Conservation (phyloP, 257 asterid genomes). For the Ilex asprella region DNA sequence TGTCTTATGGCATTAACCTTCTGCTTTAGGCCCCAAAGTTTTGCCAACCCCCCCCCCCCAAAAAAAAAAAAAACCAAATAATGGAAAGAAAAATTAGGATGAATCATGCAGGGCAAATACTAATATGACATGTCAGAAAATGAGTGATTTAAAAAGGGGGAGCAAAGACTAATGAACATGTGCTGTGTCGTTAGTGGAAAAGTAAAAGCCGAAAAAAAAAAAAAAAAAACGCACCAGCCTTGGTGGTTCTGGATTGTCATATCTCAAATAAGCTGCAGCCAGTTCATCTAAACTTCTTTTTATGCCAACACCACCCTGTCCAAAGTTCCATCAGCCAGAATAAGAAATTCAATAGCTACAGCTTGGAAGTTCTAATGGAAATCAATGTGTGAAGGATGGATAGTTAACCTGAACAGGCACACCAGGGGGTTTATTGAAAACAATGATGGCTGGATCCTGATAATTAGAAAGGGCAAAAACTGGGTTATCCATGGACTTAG, state of each 20-base stretch:
- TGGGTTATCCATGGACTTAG: neutral
- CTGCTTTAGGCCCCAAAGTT: no score
- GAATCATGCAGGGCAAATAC: no score
- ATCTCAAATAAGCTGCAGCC: conserved; percentile 81
- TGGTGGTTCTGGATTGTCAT: conserved; percentile 61
- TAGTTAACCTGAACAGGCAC: conserved; percentile 83
- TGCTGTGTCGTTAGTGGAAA: neutral
- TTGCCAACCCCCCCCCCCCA: no score
- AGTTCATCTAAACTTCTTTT: conserved; percentile 79
- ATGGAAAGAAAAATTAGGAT: no score
- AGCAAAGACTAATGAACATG: no score
- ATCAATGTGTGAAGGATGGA: neutral
- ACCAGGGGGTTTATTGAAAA: conserved; percentile 84
- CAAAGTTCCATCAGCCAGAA: conserved; percentile 10
- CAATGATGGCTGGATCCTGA: conserved; percentile 77
- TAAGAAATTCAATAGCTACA: conserved; percentile 10
- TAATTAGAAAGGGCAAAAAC: neutral
- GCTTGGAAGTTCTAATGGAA: conserved; percentile 4
- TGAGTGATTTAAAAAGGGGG: no score
- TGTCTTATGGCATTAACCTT: no score
- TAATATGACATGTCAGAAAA: no score
- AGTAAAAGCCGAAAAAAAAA: neutral
- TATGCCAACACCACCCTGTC: conserved; percentile 55
- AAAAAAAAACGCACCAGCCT: conserved; percentile 64
- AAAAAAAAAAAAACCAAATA: no score